phyloP scores from a whole-genome alignment of 306 rosid species.

The Senna tora region DNA sequence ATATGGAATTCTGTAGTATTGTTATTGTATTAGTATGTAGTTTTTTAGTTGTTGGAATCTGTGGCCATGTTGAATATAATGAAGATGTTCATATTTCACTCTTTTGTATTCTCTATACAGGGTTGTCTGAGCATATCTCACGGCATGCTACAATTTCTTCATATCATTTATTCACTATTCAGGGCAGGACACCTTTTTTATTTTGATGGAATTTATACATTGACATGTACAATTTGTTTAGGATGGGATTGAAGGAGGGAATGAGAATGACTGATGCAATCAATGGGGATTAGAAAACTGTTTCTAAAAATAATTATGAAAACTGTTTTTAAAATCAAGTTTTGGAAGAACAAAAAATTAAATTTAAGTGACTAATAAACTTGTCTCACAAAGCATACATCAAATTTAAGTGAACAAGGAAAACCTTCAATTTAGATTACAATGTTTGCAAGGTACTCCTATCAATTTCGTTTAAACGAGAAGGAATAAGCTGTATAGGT shows the following conservation, averaged over 20 bases:
- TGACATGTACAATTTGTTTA: neutral
- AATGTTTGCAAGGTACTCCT: slow-evolving; percentile 46
- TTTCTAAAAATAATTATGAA: too few relatives aligned
- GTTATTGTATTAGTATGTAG: slow-evolving; percentile 32
- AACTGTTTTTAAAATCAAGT: too few relatives aligned
- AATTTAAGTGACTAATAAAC: too few relatives aligned
- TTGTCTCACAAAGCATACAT: neutral
- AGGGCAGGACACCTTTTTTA: neutral
- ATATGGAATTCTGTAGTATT: slow-evolving; percentile 22
- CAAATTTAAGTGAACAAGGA: neutral
- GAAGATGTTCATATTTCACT: neutral
- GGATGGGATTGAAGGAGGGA: neutral
- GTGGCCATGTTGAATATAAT: slow-evolving; percentile 3
- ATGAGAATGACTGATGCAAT: neutral
- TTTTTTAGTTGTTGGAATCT: slow-evolving; percentile 26
- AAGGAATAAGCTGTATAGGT: slow-evolving; percentile 57
- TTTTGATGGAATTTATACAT: too few relatives aligned
- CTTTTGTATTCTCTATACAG: neutral
- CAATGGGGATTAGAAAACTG: neutral
- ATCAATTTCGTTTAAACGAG: slow-evolving; percentile 68
- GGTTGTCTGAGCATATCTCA: neutral
- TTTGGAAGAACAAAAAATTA: too few relatives aligned
- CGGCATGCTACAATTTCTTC: neutral
- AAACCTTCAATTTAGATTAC: neutral
- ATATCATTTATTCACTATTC: neutral